These are phyloP conservation scores for Pontederia paniculata DNA, from an alignment of 176 grass and related monocot genomes.

Conservation along the genomic window DNA sequence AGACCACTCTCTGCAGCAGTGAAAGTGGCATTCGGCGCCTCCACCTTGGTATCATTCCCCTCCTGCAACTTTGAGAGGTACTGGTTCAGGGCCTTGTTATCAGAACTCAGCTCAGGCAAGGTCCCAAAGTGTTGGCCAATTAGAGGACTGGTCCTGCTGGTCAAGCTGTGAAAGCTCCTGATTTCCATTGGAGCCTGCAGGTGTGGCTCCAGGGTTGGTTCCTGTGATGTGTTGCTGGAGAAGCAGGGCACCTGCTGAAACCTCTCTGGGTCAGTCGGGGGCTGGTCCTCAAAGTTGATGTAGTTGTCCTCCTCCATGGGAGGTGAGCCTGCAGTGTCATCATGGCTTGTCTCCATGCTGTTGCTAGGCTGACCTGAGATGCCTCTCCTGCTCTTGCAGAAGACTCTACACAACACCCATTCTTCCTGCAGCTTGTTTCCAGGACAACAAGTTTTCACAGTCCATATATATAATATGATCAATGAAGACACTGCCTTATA, in stretches of 20 bases:
- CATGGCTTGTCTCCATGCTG: conserved; percentile 16
- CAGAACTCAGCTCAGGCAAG: conserved; percentile 21
- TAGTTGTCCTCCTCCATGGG: conserved; percentile 34
- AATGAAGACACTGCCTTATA: too few species aligned
- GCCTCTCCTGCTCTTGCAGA: conserved; percentile 53
- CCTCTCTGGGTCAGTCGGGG: conserved; percentile 22
- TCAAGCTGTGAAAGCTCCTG: conserved; percentile 5
- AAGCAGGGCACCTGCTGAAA: conserved; percentile 99
- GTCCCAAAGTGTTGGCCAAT: neutral
- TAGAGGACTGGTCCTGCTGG: conserved; percentile 8
- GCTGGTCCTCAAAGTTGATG: conserved; percentile 37
- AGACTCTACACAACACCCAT: conserved; percentile 83
- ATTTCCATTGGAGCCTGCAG: conserved; percentile 14
- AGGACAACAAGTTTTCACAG: neutral
- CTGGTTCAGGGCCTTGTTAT: conserved; percentile 33
- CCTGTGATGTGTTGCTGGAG: conserved; percentile 53
- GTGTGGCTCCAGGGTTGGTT: conserved; percentile 28
- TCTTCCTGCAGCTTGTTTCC: conserved; percentile 41
- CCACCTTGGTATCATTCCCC: conserved; percentile 14
- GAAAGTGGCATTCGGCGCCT: neutral
- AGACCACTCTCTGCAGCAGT: neutral
- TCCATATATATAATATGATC: neutral
- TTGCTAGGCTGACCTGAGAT: too few species aligned
- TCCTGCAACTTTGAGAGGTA: conserved; percentile 32
- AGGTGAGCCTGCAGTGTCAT: conserved; percentile 21